Evolutionary conservation across 2,329 filamentous ascomycete species (phyloP), one percentile per base, ranked within the genome.

Genomic region (Mariannaea sp.): DNA sequence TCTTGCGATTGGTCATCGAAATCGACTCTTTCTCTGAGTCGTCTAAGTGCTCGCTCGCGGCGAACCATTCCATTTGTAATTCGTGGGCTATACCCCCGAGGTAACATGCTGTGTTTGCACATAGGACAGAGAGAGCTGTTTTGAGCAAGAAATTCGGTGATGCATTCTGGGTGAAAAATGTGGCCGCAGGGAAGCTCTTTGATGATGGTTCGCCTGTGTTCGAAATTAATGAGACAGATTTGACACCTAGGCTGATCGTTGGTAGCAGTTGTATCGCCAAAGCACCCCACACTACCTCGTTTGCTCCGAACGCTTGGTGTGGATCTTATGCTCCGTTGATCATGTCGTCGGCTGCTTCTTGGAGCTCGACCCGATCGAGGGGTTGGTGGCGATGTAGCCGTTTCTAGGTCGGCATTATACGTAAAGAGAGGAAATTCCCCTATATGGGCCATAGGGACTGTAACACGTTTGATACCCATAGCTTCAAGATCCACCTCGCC

Each of bases 111-210:
- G 56, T 87, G 83, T 70, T 96, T 97, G 77, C 94, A 99, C 63
- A 96, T 78, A 1, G 94, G 93, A 66, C 94, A 99, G 2, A 97
- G 79, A 14, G 90, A 95, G 68, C 89, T 95, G 67, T 88, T 87
- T 49, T 85, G 80, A 36, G 81, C 79, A 10, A 97, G 77, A 65
- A 94, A 96, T 17, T 86, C 82, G 67, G 97, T 92, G 59, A 97
- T 92, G 67, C 94, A 99, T 59, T 89, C 87, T 0, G 90, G 88
- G 61, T 99, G 93, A 71, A 92, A 99, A 51, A 97, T 93, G 69
- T 99, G 94, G 1, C 88, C 86, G 64, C 94, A 99, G 0, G 90
- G 85, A 3, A 97, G 78, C 71, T 97, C 89, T 49, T 92, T 88
- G 49, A 97, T 92, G 16, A 85, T 82, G 0, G 89, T 88, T 14